phyloP scores from a whole-genome alignment of 2,329 filamentous ascomycete species.

The Penicillium nordicum region DNA sequence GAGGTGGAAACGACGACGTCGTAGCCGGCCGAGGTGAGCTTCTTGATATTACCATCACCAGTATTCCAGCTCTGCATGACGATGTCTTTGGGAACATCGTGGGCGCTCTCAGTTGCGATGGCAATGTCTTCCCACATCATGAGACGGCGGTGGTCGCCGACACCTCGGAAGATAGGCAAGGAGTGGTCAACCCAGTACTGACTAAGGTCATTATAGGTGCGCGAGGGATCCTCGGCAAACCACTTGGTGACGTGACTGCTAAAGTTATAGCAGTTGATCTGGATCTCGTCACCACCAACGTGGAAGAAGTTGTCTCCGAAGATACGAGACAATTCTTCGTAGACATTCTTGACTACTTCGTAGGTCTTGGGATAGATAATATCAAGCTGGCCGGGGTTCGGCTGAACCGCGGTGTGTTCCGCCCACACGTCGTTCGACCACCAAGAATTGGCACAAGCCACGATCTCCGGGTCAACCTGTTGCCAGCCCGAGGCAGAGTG shows the following conservation, averaged over 20 bases:
- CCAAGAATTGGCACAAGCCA: slow-evolving; percentile 57
- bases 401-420: slow-evolving; percentile 55
- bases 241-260: slow-evolving; percentile 49
- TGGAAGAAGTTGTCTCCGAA: slow-evolving; percentile 56
- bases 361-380: slow-evolving; percentile 56
- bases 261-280: slow-evolving; percentile 57
- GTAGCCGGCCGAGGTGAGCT: slow-evolving; percentile 50
- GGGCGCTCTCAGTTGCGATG: slow-evolving; percentile 45
- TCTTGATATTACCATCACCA: slow-evolving; percentile 51
- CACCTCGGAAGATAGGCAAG: slow-evolving; percentile 49
- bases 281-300: slow-evolving; percentile 55
- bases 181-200: slow-evolving; percentile 55
- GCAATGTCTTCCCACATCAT: slow-evolving; percentile 59
- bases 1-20: slow-evolving; percentile 56
- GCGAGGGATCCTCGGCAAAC: slow-evolving; percentile 50
- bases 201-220: slow-evolving; percentile 51
- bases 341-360: slow-evolving; percentile 53
- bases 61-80: slow-evolving; percentile 57
- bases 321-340: slow-evolving; percentile 50
- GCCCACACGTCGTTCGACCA: slow-evolving; percentile 59
- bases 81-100: slow-evolving; percentile 49
- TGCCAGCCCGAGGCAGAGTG: slow-evolving; percentile 56
- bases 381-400: slow-evolving; percentile 56
- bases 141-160: slow-evolving; percentile 47
- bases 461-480: slow-evolving; percentile 55